These are phyloP conservation scores for Haematococcus sp. DNA, from an alignment of 139 green algal species.

Conservation along the genomic window DNA sequence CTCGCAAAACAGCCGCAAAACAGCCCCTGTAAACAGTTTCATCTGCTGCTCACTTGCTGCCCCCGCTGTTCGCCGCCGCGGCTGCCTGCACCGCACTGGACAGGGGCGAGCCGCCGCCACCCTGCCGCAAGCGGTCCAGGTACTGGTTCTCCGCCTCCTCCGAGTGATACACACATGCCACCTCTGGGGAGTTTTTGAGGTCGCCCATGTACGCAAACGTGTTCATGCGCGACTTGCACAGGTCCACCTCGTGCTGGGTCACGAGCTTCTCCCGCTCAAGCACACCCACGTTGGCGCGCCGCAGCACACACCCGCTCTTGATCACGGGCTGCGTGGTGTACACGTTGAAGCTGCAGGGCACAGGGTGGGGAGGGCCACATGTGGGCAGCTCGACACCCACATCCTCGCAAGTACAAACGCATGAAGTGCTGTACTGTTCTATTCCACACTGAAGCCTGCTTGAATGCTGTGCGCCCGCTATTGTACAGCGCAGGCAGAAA, in stretches of 20 bases:
- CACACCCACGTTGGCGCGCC: slow-evolving; percentile 88
- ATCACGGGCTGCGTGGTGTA: slow-evolving; percentile 96
- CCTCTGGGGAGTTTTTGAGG: slow-evolving; percentile 78
- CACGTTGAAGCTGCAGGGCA: slow-evolving; percentile 85
- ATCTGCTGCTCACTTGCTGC: too few relatives aligned
- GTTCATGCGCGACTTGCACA: slow-evolving; percentile 97
- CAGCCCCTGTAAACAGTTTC: too few relatives aligned
- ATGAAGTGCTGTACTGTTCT: slow-evolving; percentile 11
- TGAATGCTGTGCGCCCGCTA: too few relatives aligned
- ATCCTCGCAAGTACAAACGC: slow-evolving; percentile 2
- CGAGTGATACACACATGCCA: slow-evolving; percentile 96
- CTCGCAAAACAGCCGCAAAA: too few relatives aligned
- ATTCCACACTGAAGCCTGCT: too few relatives aligned
- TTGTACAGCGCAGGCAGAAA: too few relatives aligned
- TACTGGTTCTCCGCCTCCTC: slow-evolving; percentile 82
- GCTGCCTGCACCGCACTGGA: too few relatives aligned
- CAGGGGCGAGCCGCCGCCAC: background rate
- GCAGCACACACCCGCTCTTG: slow-evolving; percentile 95
- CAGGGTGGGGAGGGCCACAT: background rate
- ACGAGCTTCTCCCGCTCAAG: slow-evolving; percentile 92
- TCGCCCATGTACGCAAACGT: slow-evolving; percentile 99
- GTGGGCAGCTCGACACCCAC: background rate
- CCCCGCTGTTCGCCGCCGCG: too few relatives aligned
- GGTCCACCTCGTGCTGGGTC: slow-evolving; percentile 59
- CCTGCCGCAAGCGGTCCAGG: slow-evolving; percentile 13